Percentiles rank a stretch among this genome's conserved stretches.
These are phyloP conservation scores for Vigna trinervia DNA, from an alignment of 306 rosid species.

Conservation along the genomic window DNA sequence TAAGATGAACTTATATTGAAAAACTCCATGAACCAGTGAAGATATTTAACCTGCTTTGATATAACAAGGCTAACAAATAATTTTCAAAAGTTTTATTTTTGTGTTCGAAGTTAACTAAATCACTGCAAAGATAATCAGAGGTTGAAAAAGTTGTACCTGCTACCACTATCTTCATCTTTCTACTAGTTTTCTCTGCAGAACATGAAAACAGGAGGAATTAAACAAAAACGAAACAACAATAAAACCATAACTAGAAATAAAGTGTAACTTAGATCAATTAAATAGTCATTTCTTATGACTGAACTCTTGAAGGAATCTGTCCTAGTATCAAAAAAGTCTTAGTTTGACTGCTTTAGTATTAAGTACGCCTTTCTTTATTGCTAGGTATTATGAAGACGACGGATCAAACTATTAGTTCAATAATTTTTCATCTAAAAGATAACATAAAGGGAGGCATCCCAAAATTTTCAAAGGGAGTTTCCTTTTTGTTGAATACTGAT, in stretches of 20 bases:
- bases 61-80: background rate
- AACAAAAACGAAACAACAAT: background rate
- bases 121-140: background rate
- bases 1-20: background rate
- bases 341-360: background rate
- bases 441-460: no score
- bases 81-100: background rate
- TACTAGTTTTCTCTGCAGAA: constrained; percentile 20
- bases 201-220: background rate
- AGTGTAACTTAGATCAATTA: background rate
- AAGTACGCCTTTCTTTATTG: background rate
- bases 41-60: background rate
- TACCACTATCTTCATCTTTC: constrained; percentile 1
- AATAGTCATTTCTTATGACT: background rate
- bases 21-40: background rate
- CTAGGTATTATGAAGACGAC: no score
- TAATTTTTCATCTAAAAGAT: no score
- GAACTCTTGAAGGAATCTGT: background rate
- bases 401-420: no score
- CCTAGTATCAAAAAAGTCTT: background rate
- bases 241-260: background rate
- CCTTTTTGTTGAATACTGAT: no score
- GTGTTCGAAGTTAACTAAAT: background rate
- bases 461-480: no score
- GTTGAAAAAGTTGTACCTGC: constrained; percentile 15